These are phyloP conservation scores for Pelargonium citronellum DNA, from an alignment of 441 rosid genomes.

Conservation along the genomic window DNA sequence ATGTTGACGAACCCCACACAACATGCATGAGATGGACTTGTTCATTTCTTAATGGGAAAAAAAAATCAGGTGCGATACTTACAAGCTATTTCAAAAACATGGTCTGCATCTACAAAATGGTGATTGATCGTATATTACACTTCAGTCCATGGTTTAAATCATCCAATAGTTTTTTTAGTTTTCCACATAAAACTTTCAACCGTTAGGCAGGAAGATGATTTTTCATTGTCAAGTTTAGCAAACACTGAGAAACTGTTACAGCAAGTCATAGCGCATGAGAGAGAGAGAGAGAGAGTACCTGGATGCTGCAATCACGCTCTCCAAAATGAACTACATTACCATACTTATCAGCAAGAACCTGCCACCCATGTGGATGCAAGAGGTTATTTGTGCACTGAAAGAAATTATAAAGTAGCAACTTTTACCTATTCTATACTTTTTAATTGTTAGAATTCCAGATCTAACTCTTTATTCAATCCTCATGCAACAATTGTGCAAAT, in stretches of 20 bases:
- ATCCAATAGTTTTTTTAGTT: background rate
- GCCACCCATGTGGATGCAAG: constrained; percentile 21
- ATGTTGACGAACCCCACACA: too few species aligned
- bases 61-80: too few species aligned
- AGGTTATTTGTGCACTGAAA: background rate
- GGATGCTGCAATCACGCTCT: constrained; percentile 99
- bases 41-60: too few species aligned
- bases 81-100: background rate
- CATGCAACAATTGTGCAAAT: background rate
- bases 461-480: background rate
- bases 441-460: background rate
- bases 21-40: too few species aligned
- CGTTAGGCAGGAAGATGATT: background rate
- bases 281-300: constrained; percentile 40
- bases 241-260: background rate
- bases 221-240: constrained; percentile 3
- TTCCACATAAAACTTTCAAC: background rate
- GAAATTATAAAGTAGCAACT: too few species aligned
- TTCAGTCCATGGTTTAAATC: too few species aligned
- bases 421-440: too few species aligned
- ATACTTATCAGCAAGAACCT: constrained; percentile 90
- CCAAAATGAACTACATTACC: constrained; percentile 97
- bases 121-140: background rate
- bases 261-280: background rate
- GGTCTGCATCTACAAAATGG: background rate